Evolutionary conservation across 495 filamentous ascomycete species (phyloP).

Genomic region (Talaromyces thailandensis): DNA sequence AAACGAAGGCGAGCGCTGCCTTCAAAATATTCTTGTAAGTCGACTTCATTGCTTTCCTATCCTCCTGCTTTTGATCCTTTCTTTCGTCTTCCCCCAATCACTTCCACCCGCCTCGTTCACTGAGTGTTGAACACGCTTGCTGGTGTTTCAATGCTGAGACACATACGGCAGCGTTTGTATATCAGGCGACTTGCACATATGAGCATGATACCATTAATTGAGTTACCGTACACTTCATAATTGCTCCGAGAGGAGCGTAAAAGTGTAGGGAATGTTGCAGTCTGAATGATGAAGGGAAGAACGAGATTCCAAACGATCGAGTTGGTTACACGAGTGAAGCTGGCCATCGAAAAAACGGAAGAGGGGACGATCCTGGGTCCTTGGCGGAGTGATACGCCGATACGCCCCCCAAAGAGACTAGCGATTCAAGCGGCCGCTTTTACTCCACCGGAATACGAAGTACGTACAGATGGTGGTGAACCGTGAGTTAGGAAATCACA

Average conservation of each 20-base stretch:
- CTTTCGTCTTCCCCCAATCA: neutral
- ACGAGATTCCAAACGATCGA: neutral
- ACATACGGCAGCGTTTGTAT: neutral
- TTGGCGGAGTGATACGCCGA: neutral
- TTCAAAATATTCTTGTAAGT: neutral
- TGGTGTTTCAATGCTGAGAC: neutral
- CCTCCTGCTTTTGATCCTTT: neutral
- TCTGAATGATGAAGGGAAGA: neutral
- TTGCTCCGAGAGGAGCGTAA: neutral
- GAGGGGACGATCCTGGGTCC: neutral
- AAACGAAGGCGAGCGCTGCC: neutral
- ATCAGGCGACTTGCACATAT: neutral
- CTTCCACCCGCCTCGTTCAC: neutral
- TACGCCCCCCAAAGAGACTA: neutral
- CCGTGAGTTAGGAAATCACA: neutral
- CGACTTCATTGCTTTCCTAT: neutral
- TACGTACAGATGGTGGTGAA: neutral
- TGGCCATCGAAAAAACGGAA: neutral
- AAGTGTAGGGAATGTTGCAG: neutral
- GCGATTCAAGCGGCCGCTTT: neutral
- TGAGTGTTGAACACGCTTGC: neutral
- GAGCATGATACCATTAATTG: neutral
- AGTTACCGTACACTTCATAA: neutral
- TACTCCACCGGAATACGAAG: neutral
- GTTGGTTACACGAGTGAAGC: neutral